Base-by-base conservation (phyloP, 2,329 filamentous ascomycete species). In the Sphaerulina vaccinii region DNA sequence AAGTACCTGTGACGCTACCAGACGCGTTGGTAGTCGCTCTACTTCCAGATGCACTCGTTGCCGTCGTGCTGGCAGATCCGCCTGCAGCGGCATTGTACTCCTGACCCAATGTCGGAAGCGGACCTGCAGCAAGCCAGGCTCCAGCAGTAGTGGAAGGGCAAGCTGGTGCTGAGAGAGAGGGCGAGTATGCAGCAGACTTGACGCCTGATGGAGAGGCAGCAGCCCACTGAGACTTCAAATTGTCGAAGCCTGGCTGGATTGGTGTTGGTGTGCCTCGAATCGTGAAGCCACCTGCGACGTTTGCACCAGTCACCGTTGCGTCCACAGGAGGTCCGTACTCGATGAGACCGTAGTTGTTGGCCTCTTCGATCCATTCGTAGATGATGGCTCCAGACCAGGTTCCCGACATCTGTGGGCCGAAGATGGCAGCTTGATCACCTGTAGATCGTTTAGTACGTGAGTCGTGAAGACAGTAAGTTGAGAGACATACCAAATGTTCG, bases 351-450 rank as follows among this genome's bases (percentile, higher is more conserved):
- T 95, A 95, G 64, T 88, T 71, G 70, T 95, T 95, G 44, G 80
- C 75, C 70, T 95, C 90, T 55, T 92, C 75, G 57, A 95, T 89
- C 90, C 90, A 95, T 68, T 95, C 89, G 71, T 95, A 95, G 59
- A 95, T 78, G 57, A 95, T 90, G 47, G 87, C 79, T 49, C 90
- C 90, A 45, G 87, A 90, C 63, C 81, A 85, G 22, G 76, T 83
- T 72, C 77, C 75, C 5, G 79, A 73, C 90, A 95, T 95, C 2
- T 88, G 71, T 0, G 77, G 61, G 37, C 87, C 86, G 62, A 93
- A 86, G 61, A 95, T 88, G 43, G 88, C 84, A 35, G 80, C 77
- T 70, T 93, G 88, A 66, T 95, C 86, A 19, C 77, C 43, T 46
- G 33, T 19, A 13, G n/a, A 9, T 11, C 15, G 11, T 9, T 38